phyloP scores from a whole-genome alignment of 2,329 filamentous ascomycete species.

The Cladosporium sp. region DNA sequence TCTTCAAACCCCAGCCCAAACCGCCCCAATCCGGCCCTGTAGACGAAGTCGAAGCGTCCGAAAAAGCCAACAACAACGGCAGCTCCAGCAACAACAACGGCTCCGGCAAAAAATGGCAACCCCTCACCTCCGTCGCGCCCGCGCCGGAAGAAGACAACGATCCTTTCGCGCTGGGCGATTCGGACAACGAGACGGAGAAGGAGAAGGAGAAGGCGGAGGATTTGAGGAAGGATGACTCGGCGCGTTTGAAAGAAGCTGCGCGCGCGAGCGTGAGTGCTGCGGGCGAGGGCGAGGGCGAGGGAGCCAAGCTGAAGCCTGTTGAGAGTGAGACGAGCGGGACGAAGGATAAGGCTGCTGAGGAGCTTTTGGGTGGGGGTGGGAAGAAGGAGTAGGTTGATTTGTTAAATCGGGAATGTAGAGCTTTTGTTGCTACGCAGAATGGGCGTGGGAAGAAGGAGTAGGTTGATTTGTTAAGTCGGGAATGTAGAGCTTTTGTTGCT shows the following conservation, averaged over 20 bases:
- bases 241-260: constrained; percentile 47
- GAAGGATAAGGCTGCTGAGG: constrained; percentile 43
- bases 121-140: constrained; percentile 78
- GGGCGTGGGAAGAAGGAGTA: constrained; percentile 12
- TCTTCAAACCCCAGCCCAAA: constrained; percentile 67
- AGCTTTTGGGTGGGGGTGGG: constrained; percentile 30
- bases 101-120: constrained; percentile 94
- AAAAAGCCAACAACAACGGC: constrained; percentile 58
- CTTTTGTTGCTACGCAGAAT: neutral
- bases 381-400: constrained; percentile 12
- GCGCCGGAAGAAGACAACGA: constrained; percentile 85
- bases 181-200: constrained; percentile 70
- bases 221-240: constrained; percentile 48
- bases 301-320: constrained; percentile 27
- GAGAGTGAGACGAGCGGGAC: constrained; percentile 39
- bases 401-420: neutral
- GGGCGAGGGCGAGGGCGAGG: constrained; percentile 40
- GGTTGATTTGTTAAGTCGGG: neutral
- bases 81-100: constrained; percentile 13
- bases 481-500: neutral
- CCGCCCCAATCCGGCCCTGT: constrained; percentile 57
- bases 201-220: constrained; percentile 59
- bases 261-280: constrained; percentile 54
- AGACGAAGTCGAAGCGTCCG: constrained; percentile 74
- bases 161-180: constrained; percentile 92